A percentile compares a stretch with the other conserved stretches of the same genome.
Conservation (phyloP, 257 asterid genomes). For the Thymus quinquecostatus region DNA sequence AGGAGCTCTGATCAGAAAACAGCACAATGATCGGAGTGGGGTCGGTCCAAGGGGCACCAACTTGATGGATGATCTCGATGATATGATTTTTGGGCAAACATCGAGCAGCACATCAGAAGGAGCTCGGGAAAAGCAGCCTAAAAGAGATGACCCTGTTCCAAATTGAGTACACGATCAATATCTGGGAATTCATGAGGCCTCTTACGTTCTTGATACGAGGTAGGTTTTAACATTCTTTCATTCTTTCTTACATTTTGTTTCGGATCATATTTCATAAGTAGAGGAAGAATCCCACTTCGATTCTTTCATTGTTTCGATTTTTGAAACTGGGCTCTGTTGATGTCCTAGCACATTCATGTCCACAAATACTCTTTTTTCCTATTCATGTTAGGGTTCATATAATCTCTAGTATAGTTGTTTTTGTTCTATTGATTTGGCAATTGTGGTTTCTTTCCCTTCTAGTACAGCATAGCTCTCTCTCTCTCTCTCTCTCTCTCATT, state of each 20-base stretch:
- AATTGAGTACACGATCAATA: slow-evolving; percentile 35
- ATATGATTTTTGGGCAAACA: slow-evolving; percentile 77
- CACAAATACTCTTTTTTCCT: not conserved
- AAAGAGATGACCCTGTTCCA: slow-evolving; percentile 65
- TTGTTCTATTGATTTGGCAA: not conserved
- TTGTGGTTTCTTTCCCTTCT: not conserved
- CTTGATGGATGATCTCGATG: slow-evolving; percentile 84
- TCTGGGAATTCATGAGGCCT: slow-evolving; percentile 1
- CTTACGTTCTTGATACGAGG: slow-evolving; percentile 3
- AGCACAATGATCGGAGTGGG: slow-evolving; percentile 45
- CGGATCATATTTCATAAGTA: slow-evolving; percentile 10
- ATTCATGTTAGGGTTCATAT: not conserved
- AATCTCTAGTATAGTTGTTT: not conserved
- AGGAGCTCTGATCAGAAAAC: slow-evolving; percentile 57
- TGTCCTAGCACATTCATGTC: slow-evolving; percentile 9
- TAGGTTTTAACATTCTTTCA: slow-evolving; percentile 11
- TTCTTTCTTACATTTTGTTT: not conserved
- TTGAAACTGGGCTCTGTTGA: slow-evolving; percentile 8
- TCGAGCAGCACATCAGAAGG: slow-evolving; percentile 59
- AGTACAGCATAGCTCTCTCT: too few relatives aligned
- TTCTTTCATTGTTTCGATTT: not conserved
- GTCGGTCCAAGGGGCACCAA: slow-evolving; percentile 52
- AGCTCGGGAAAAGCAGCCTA: slow-evolving; percentile 52
- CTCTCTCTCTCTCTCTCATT: not conserved
- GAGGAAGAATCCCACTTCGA: slow-evolving; percentile 12